A percentile compares a stretch with the other conserved stretches of the same genome.
Conservation (phyloP, 345 rosid genomes). For the Anacardium occidentale region DNA sequence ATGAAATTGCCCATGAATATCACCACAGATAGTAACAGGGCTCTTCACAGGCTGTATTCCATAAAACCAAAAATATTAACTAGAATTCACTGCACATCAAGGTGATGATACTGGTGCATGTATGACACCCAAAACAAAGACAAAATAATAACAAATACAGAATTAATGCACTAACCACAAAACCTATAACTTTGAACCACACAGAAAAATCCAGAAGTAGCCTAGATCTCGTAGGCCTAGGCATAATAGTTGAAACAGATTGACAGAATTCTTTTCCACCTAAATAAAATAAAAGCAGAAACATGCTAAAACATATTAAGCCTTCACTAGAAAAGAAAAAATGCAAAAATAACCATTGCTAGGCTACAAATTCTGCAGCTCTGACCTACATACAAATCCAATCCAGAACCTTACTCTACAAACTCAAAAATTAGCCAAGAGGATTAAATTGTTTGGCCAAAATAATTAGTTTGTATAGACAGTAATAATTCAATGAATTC, state of each 20-base stretch:
- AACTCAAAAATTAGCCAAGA: not conserved
- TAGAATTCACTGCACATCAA: not conserved
- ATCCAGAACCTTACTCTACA: not conserved
- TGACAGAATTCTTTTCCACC: not conserved
- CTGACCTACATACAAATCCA: not conserved
- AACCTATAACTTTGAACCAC: not conserved
- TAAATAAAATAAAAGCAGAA: not conserved
- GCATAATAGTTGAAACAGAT: not conserved
- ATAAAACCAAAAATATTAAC: slow-evolving; percentile 8
- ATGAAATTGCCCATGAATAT: slow-evolving; percentile 96
- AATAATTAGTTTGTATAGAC: not conserved
- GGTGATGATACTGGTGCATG: not conserved
- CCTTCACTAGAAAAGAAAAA: too few species aligned
- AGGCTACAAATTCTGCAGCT: too few species aligned
- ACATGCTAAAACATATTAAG: too few species aligned
- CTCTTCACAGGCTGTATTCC: slow-evolving; percentile 79
- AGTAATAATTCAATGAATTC: not conserved
- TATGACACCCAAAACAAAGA: not conserved
- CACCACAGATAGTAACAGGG: slow-evolving; percentile 96
- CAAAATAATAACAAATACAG: not conserved
- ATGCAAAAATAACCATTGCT: too few species aligned
- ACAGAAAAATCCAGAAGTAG: not conserved
- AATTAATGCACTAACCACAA: not conserved
- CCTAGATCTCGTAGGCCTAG: not conserved
- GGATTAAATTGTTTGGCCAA: not conserved